Conservation (phyloP, 2,329 filamentous ascomycete species). For the Colletotrichum tropicicola region DNA sequence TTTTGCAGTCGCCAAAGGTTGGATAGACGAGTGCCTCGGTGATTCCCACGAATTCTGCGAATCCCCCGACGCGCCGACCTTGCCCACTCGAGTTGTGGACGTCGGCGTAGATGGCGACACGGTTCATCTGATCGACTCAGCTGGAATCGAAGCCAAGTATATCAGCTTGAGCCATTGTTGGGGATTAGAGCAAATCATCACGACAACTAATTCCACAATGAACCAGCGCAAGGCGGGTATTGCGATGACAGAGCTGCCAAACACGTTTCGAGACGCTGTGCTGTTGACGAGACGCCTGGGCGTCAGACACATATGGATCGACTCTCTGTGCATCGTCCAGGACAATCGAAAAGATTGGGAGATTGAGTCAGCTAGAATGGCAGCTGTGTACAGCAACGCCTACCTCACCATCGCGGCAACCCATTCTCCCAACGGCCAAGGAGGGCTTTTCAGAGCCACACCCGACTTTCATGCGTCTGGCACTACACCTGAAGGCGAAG, state of each 20-base stretch:
- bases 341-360: slow-evolving; percentile 33
- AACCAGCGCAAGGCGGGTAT: neutral
- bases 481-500: neutral
- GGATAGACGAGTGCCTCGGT: neutral
- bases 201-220: neutral
- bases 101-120: neutral
- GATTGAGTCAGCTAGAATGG: slow-evolving; percentile 33
- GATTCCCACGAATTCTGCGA: neutral
- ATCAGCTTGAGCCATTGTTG: slow-evolving; percentile 33
- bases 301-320: slow-evolving; percentile 39
- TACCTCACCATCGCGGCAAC: neutral
- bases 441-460: neutral
- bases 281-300: slow-evolving; percentile 32
- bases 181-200: slow-evolving; percentile 5
- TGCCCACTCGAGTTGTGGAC: neutral
- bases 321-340: too few species aligned
- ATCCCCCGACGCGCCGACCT: neutral
- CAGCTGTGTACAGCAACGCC: neutral
- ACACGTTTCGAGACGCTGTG: slow-evolving; percentile 35
- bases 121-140: neutral
- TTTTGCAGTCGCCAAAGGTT: neutral
- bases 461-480: neutral
- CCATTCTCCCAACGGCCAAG: neutral
- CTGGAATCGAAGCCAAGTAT: neutral
- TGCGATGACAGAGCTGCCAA: slow-evolving; percentile 23